Base-by-base conservation (phyloP, 129 eudicot genomes). In the Tagetes erecta region DNA sequence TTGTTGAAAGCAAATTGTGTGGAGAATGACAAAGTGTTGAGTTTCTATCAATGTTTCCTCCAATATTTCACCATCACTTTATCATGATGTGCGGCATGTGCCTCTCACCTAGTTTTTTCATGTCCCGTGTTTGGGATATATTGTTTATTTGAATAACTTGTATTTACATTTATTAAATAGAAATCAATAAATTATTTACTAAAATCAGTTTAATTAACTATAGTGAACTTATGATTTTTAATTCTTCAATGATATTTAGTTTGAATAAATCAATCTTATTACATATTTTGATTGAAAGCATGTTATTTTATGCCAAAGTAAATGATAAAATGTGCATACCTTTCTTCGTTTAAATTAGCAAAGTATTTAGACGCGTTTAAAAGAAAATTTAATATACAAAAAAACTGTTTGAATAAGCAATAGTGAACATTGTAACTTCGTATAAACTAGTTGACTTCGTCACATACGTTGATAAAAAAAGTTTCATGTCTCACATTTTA, bases 11-110 rank as follows among this genome's bases (percentile, higher is more conserved):
- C 69, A 52, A 63, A 30, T 51, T 71, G 80, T 51, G 78, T 72
- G 78, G 82, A 52, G 59, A 71, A 71, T 42, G 82, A 66, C 73
- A 51, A 33, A 72, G 59, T 79, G 78, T 72, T 72, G 44, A 52
- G 83, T 72, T 72, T 57, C 78, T 46, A 72, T 79, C 78, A 72
- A 64, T 78, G 82, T 78, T 71, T 64, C 77, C 82, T 64, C 72
- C 53, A 72, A 79, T 55, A n/a, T 79, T 64, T 79, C 83, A 72
- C 78, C 62, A 67, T 44, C 74, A 65, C 73, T 79, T 64, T 79
- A 65, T 65, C 62, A 41, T 72, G 52, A 72, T 72, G 73, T n/a
- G n/a, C n/a, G n/a, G n/a, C n/a, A n/a, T n/a, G n/a, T 72, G 53
- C 49, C 74, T 44, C 20, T 79, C 73, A 53, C 72, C 62, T 44